Evolutionary conservation across 352 stramenopile species (phyloP), one percentile per base, ranked within the genome.

Genomic region (Phytophthora hibernalis): DNA sequence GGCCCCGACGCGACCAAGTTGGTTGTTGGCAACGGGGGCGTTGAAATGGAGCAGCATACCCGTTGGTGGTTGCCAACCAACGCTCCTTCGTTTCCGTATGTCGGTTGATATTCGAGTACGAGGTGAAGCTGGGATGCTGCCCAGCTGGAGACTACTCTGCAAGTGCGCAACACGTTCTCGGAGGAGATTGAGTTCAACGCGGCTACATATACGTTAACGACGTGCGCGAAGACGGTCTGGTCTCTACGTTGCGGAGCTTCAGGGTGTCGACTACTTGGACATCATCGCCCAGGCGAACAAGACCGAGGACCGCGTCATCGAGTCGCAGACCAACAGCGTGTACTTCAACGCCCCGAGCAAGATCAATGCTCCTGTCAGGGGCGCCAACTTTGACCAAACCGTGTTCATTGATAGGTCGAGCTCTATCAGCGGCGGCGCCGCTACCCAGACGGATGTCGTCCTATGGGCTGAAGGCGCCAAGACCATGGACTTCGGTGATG

Each of bases 71-170:
- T 18, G 56, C 18, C 21, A 47, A 48, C 42, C 47, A 59, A 65
- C 57, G 20, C 61, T 20, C 42, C 22, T 21, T 26, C 31, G 16
- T n/a, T 54, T 59, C 49, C 37, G 61, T 64, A 70, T 57, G n/a
- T n/a, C n/a, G n/a, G n/a, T n/a, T n/a, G n/a, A n/a, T 70, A 44
- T n/a, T 43, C 16, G 37, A 43, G 15, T 43, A 43, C 37, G 13
- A 43, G 37, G 37, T 43, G 12, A 43, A 43, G 37, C 37, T 43
- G 37, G 15, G n/a, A 1, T 8, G n/a, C 37, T n/a, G n/a, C 15
- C 37, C 37, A 43, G 37, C 11, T 43, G 12, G 37, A 43, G 37
- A 43, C 37, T 9, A 5, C 37, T 3, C 37, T 43, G 2, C 12
- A 20, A 15, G 37, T 43, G 1, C 16, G n/a, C 2, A 43, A 43